Evolutionary conservation across 2,329 filamentous ascomycete species (phyloP), one percentile per base, ranked within the genome.

Genomic region (Fusarium sp.): DNA sequence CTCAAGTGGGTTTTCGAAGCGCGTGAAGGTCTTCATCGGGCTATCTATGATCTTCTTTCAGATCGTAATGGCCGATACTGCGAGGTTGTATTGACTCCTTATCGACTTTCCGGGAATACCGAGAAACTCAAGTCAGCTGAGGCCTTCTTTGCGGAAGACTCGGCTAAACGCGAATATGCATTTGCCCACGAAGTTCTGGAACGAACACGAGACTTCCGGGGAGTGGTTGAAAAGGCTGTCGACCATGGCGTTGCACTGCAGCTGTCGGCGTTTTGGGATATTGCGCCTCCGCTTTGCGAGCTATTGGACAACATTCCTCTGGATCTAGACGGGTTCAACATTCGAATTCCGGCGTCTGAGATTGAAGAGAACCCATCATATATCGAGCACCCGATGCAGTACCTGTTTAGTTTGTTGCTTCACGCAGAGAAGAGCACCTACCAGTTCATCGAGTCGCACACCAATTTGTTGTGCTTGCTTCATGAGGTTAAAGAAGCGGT

Each of bases 1-100:
- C 85, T 98, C 16, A 99, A 98, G 77, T 98, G 96, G 94, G 90
- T 98, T 11, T 98, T 98, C 74, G 96, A 99, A 78, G 92, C 92
- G 2, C 90, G 94, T n/a, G 96, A 99, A 80, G 86, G 88, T 48
- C 85, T 98, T 11, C 91, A 98, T 81, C 90, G 93, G 45, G 92
- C 94, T 74, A 88, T 95, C 56, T 97, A 94, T 76, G 92, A 97
- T 73, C 83, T 98, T 13, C 87, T 97, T 34, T 91, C 90, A 22
- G 93, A 94, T 78, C 92, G 94, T 54, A 96, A 97, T 75, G 88
- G 94, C 62, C 91, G 93, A 34, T 98, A 97, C 80, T 90, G 92
- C 71, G 90, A 92, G 58, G 91, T 98, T 74, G 92, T 98, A 10
- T 82, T 97, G 10, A 88, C 90, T 7, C 94, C 95, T 0, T 98